Conservation (phyloP, 345 rosid genomes). For the Lumnitzera racemosa region DNA sequence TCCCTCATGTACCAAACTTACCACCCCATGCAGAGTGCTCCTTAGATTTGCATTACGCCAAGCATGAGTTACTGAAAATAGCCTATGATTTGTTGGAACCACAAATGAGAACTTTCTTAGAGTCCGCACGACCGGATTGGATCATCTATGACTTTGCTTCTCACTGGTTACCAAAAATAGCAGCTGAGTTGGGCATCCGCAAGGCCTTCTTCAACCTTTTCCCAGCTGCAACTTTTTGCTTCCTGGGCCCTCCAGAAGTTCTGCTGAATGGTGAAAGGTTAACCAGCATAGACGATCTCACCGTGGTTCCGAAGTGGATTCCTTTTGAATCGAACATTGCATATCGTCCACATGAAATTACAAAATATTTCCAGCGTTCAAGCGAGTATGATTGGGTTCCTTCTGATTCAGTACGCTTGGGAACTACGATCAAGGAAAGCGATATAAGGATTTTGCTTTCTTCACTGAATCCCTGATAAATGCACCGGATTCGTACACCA, state of each 20-base stretch:
- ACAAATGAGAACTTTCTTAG: conserved; percentile 8
- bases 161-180: conserved; percentile 23
- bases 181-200: conserved; percentile 11
- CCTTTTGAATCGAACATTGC: conserved; percentile 27
- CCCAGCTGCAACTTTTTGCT: conserved; percentile 8
- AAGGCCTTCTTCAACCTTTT: conserved; percentile 17
- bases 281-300: conserved; percentile 18
- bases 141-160: conserved; percentile 24
- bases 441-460: conserved; percentile 6
- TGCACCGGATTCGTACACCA: conserved; percentile 17
- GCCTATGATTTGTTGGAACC: conserved; percentile 9
- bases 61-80: conserved; percentile 9
- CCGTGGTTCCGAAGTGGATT: conserved; percentile 28
- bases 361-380: conserved; percentile 10
- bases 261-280: not conserved
- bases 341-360: conserved; percentile 23
- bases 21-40: conserved; percentile 14
- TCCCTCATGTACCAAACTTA: not conserved
- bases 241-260: conserved; percentile 3
- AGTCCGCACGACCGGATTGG: conserved; percentile 19
- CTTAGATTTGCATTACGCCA: conserved; percentile 6
- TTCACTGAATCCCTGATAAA: conserved; percentile 2
- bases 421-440: conserved; percentile 15
- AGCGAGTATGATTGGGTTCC: conserved; percentile 15
- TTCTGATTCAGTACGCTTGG: conserved; percentile 20